phyloP scores from a whole-genome alignment of 2,329 filamentous ascomycete genomes.

The Hymenoscyphus albidus region DNA sequence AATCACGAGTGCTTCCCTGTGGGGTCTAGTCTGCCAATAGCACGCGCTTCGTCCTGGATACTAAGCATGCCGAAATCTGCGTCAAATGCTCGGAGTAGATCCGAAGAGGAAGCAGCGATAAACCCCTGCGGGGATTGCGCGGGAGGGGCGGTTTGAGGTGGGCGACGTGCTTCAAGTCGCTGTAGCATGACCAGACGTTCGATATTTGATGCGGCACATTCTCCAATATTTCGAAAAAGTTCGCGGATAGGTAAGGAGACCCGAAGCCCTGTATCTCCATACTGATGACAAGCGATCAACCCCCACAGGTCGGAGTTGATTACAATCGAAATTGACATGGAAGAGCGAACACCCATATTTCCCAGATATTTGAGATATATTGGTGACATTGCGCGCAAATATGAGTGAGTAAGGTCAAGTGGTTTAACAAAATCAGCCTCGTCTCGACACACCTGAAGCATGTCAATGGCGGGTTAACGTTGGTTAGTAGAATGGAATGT shows the following conservation, averaged over 20 bases:
- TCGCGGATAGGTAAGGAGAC: constrained; percentile 86
- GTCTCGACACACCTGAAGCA: constrained; percentile 62
- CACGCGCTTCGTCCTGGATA: constrained; percentile 24
- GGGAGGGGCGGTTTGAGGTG: constrained; percentile 14
- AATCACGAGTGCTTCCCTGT: constrained; percentile 24
- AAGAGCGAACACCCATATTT: constrained; percentile 84
- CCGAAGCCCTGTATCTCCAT: constrained; percentile 71
- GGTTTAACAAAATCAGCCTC: constrained; percentile 67
- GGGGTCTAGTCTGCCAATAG: constrained; percentile 25
- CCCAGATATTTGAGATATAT: constrained; percentile 81
- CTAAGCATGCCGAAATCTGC: constrained; percentile 28
- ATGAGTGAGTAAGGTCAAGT: constrained; percentile 77
- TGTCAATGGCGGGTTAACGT: not conserved
- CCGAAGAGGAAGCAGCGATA: constrained; percentile 23
- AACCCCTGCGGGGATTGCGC: constrained; percentile 19
- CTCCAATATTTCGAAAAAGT: constrained; percentile 74
- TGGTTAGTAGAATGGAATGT: too few relatives aligned
- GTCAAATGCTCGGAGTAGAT: constrained; percentile 24
- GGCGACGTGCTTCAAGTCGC: constrained; percentile 20
- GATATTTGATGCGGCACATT: constrained; percentile 25
- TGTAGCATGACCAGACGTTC: constrained; percentile 21
- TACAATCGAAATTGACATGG: constrained; percentile 89
- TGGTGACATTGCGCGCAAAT: constrained; percentile 82
- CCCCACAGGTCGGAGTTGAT: constrained; percentile 83
- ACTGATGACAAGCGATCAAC: constrained; percentile 78